A percentile compares a stretch with the other conserved stretches of the same genome.
Conservation (phyloP, 495 filamentous ascomycete species). For the Penicillium coffeae region DNA sequence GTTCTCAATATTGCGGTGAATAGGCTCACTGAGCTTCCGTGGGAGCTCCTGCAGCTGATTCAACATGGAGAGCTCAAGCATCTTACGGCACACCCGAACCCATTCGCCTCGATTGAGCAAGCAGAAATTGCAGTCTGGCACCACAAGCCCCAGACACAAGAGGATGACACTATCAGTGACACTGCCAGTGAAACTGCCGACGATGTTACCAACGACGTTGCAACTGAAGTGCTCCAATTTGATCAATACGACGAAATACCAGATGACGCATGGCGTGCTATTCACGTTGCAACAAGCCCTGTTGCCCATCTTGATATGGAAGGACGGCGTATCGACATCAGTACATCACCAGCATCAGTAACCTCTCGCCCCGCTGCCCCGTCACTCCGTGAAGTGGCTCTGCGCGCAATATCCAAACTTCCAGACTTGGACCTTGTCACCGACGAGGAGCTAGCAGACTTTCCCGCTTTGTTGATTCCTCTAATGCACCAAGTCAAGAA, state of each 20-base stretch:
- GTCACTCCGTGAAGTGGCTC: constrained; percentile 56
- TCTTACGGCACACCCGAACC: constrained; percentile 47
- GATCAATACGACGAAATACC: constrained; percentile 29
- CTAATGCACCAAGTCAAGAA: constrained; percentile 39
- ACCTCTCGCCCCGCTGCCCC: constrained; percentile 26
- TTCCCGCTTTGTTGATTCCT: constrained; percentile 36
- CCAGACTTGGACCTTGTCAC: constrained; percentile 42
- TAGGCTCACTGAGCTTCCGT: constrained; percentile 62
- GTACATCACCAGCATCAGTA: neutral
- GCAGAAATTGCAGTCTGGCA: constrained; percentile 36
- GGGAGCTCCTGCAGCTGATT: constrained; percentile 62
- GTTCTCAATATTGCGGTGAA: constrained; percentile 72
- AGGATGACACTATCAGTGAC: too few relatives aligned
- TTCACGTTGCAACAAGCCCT: constrained; percentile 46
- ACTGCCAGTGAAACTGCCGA: too few relatives aligned
- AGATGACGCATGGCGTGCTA: constrained; percentile 35
- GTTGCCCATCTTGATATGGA: constrained; percentile 42
- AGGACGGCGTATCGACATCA: constrained; percentile 27
- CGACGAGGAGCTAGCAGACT: constrained; percentile 35
- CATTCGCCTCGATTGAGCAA: constrained; percentile 38
- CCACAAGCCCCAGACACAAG: constrained; percentile 3
- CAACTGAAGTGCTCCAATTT: constrained; percentile 10
- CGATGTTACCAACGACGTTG: neutral
- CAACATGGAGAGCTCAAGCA: constrained; percentile 40
- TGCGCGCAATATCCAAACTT: constrained; percentile 45